Percentiles rank a stretch among this genome's conserved stretches.
phyloP scores from a whole-genome alignment of 768 basidiomycete genomes.

The Hygrophorus russula region DNA sequence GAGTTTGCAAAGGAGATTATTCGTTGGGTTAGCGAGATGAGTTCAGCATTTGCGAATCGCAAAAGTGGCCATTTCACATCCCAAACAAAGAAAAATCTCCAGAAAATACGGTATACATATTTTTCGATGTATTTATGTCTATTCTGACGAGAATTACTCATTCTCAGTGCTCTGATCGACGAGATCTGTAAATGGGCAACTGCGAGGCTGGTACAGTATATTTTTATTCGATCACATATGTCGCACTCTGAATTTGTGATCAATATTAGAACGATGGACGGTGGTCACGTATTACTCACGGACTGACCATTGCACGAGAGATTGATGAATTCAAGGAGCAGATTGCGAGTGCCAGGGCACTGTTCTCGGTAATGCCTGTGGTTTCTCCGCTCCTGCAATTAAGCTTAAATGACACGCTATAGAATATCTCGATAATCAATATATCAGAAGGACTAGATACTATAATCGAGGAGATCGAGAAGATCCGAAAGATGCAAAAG shows the following conservation, averaged over 20 bases:
- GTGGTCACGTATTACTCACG: not conserved
- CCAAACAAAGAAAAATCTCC: slow-evolving; percentile 9
- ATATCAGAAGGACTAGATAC: not conserved
- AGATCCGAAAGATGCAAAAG: slow-evolving; percentile 5
- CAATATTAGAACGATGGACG: not conserved
- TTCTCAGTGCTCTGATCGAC: not conserved
- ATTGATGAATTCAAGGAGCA: not conserved
- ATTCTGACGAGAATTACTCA: not conserved
- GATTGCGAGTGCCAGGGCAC: not conserved
- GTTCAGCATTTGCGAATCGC: slow-evolving; percentile 3
- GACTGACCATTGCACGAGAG: not conserved
- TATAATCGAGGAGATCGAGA: slow-evolving; percentile 1
- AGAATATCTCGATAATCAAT: not conserved
- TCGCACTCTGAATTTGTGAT: too few species aligned
- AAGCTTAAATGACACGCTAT: not conserved
- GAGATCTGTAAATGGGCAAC: not conserved
- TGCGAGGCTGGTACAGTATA: not conserved
- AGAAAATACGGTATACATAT: slow-evolving; percentile 1
- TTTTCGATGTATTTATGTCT: not conserved
- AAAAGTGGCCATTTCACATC: slow-evolving; percentile 5
- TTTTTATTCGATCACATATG: not conserved
- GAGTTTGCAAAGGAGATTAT: slow-evolving; percentile 9
- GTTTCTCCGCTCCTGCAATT: not conserved
- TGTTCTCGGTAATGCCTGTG: not conserved
- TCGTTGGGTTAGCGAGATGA: slow-evolving; percentile 9